phyloP scores from a whole-genome alignment of 768 basidiomycete species.

The Lyophyllum semitale region DNA sequence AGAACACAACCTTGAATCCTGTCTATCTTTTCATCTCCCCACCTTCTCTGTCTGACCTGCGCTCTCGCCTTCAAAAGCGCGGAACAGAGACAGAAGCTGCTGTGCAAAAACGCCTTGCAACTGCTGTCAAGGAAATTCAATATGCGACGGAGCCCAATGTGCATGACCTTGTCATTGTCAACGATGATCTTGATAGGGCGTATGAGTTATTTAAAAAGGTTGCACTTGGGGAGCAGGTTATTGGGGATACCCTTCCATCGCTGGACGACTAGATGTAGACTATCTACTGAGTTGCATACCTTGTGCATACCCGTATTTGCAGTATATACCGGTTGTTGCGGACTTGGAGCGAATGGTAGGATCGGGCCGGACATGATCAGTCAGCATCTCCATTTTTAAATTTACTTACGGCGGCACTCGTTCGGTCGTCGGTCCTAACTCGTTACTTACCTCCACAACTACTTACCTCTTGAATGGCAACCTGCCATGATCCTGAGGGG shows the following conservation, averaged over 20 bases:
- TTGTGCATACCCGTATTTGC: too few species aligned
- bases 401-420: neutral
- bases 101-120: slow-evolving; percentile 72
- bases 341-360: too few species aligned
- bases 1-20: slow-evolving; percentile 77
- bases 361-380: neutral
- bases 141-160: slow-evolving; percentile 76
- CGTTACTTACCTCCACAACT: slow-evolving; percentile 1
- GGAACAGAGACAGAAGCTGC: slow-evolving; percentile 83
- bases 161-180: slow-evolving; percentile 86
- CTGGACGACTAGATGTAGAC: slow-evolving; percentile 44
- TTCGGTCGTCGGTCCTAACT: neutral
- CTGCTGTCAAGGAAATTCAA: slow-evolving; percentile 78
- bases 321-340: neutral
- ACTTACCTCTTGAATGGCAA: slow-evolving; percentile 34
- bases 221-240: slow-evolving; percentile 66
- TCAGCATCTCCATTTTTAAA: neutral
- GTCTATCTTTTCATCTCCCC: slow-evolving; percentile 93
- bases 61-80: slow-evolving; percentile 68
- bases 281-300: too few species aligned
- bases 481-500: slow-evolving; percentile 62
- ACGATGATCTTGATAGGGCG: slow-evolving; percentile 85
- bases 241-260: slow-evolving; percentile 66
- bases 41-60: slow-evolving; percentile 73
- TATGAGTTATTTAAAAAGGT: slow-evolving; percentile 77